A percentile compares a stretch with the other conserved stretches of the same genome.
phyloP scores from a whole-genome alignment of 2,329 filamentous ascomycete species.

The Trichophyton schoenleinii region DNA sequence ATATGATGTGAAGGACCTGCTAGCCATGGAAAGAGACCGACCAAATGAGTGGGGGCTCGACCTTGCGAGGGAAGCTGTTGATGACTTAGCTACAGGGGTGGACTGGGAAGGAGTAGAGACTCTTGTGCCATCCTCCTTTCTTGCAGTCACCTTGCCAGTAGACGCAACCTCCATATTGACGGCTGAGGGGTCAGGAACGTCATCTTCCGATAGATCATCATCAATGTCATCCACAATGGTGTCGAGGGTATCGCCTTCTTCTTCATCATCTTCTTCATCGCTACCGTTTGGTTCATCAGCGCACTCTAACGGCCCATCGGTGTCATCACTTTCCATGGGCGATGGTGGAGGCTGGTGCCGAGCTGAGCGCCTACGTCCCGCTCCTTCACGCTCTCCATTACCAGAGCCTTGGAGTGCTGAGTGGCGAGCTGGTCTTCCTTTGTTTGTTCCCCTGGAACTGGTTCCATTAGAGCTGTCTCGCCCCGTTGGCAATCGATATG shows the following conservation, averaged over 20 bases:
- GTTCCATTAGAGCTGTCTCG: conserved; percentile 1
- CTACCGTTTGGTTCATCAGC: conserved; percentile 80
- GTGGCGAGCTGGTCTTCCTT: conserved; percentile 5
- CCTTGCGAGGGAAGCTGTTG: conserved; percentile 35
- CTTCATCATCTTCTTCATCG: conserved; percentile 51
- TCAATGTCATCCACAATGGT: conserved; percentile 85
- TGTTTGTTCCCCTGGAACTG: not conserved
- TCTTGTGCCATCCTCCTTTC: conserved; percentile 80
- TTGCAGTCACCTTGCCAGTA: conserved; percentile 76
- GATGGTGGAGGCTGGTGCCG: conserved; percentile 15
- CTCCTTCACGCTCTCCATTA: conserved; percentile 38
- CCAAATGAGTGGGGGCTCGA: conserved; percentile 42
- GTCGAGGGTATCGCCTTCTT: conserved; percentile 53
- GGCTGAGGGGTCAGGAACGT: conserved; percentile 68
- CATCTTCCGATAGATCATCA: conserved; percentile 63
- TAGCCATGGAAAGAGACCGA: not conserved
- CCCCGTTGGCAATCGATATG: conserved; percentile 9
- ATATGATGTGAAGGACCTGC: conserved; percentile 59
- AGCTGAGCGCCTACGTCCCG: conserved; percentile 17
- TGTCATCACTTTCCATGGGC: conserved; percentile 47
- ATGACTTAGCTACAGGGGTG: conserved; percentile 34
- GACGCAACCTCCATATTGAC: conserved; percentile 84
- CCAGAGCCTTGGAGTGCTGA: conserved; percentile 47
- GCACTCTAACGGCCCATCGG: conserved; percentile 69
- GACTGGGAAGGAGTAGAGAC: conserved; percentile 67